phyloP scores from a whole-genome alignment of 164 flowering plant genomes.

The Paratinospora sagittata region DNA sequence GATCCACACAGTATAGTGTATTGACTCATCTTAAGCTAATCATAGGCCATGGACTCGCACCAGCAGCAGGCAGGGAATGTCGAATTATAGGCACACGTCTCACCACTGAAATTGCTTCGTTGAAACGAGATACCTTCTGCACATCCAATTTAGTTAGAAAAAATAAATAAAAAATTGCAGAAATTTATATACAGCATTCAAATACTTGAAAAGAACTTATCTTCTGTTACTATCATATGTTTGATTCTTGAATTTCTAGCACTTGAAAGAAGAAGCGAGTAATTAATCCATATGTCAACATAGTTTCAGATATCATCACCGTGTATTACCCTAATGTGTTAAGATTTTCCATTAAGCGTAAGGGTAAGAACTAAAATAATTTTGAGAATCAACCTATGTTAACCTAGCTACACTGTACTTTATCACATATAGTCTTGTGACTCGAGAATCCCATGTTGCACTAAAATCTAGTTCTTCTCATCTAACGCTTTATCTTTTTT shows the following conservation, averaged over 20 bases:
- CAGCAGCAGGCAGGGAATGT: slow-evolving; percentile 61
- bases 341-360: not conserved
- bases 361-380: not conserved
- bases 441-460: too few relatives aligned
- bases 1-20: not conserved
- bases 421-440: too few relatives aligned
- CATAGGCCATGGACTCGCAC: slow-evolving; percentile 65
- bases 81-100: slow-evolving; percentile 71
- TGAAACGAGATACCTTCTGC: slow-evolving; percentile 92
- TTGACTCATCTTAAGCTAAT: slow-evolving; percentile 58
- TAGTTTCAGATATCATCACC: not conserved
- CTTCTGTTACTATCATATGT: too few relatives aligned
- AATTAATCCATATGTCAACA: not conserved
- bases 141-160: slow-evolving; percentile 16
- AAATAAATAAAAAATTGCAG: not conserved
- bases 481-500: too few relatives aligned
- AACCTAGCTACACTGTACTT: too few relatives aligned
- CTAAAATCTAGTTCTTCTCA: too few relatives aligned
- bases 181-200: not conserved
- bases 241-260: not conserved
- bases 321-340: too few relatives aligned
- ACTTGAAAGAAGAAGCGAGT: not conserved
- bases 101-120: slow-evolving; percentile 90
- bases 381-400: not conserved
- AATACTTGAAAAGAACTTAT: not conserved